phyloP scores from a whole-genome alignment of 306 rosid species.

The Cotoneaster glaucophyllus region DNA sequence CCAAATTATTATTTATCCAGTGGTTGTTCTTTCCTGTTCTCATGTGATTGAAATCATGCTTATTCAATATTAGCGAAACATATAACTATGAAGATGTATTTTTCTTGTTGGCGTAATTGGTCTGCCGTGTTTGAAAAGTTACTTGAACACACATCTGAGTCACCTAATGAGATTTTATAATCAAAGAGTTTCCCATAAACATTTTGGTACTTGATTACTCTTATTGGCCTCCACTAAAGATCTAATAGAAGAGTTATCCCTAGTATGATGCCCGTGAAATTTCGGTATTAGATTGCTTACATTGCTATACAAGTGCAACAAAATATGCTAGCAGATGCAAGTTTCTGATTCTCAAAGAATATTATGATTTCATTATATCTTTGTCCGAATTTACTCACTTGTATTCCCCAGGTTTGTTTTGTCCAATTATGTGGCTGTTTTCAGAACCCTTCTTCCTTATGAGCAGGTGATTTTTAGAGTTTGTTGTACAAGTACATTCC shows the following conservation, averaged over 20 bases:
- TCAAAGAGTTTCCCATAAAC: background rate
- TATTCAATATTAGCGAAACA: background rate
- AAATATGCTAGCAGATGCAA: background rate
- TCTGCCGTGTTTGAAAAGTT: background rate
- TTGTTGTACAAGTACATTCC: constrained; percentile 12
- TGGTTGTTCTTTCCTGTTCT: background rate
- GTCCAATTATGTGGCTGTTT: constrained; percentile 84
- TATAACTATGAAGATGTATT: background rate
- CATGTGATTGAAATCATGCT: background rate
- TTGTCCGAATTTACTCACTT: constrained; percentile 9
- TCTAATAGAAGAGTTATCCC: background rate
- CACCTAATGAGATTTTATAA: background rate
- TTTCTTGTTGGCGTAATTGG: background rate
- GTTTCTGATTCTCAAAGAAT: background rate
- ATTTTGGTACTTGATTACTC: background rate
- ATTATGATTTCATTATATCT: constrained; percentile 8
- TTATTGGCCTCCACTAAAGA: background rate
- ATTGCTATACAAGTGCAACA: background rate
- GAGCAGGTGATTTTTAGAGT: constrained; percentile 58
- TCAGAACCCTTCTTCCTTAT: constrained; percentile 73
- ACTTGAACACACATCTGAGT: background rate
- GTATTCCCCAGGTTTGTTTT: constrained; percentile 59
- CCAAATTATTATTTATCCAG: background rate
- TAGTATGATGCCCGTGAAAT: background rate
- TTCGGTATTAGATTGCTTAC: background rate